phyloP scores from a whole-genome alignment of 495 filamentous ascomycete genomes.

The Clavariopsis aquatica region DNA sequence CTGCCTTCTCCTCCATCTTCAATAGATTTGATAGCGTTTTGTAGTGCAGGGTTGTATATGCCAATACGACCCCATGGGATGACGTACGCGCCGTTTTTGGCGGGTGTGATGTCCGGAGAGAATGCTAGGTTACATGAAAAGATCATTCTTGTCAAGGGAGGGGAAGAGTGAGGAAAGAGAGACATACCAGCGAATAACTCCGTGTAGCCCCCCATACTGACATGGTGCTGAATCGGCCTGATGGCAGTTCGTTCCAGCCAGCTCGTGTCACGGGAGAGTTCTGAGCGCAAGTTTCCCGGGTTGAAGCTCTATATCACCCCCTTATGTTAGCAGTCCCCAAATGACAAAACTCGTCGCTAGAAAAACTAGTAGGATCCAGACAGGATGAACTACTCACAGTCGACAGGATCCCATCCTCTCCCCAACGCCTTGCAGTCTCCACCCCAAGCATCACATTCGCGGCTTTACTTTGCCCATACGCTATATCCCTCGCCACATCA shows the following conservation, averaged over 20 bases:
- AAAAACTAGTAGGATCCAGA: no score
- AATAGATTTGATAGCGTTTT: not conserved
- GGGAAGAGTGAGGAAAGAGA: not conserved
- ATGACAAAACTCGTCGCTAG: no score
- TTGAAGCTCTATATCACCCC: slow-evolving; percentile 39
- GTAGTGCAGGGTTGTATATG: not conserved
- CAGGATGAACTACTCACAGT: no score
- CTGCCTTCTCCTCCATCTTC: not conserved
- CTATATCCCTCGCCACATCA: not conserved
- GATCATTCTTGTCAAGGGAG: not conserved
- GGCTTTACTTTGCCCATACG: slow-evolving; percentile 49
- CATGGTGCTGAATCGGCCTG: slow-evolving; percentile 25
- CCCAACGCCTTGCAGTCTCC: slow-evolving; percentile 44
- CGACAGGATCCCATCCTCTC: slow-evolving; percentile 41
- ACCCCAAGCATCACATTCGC: slow-evolving; percentile 48
- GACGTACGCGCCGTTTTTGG: not conserved
- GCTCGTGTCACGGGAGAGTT: slow-evolving; percentile 40
- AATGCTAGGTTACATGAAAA: not conserved
- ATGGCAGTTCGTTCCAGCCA: not conserved
- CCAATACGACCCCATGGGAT: not conserved
- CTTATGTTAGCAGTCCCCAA: no score
- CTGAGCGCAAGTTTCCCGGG: slow-evolving; percentile 47
- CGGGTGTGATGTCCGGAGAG: not conserved
- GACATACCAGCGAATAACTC: slow-evolving; percentile 40
- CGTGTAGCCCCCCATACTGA: slow-evolving; percentile 40